Evolutionary conservation across 2,329 filamentous ascomycete species (phyloP).

Genomic region (Gaeumannomyces sp.): DNA sequence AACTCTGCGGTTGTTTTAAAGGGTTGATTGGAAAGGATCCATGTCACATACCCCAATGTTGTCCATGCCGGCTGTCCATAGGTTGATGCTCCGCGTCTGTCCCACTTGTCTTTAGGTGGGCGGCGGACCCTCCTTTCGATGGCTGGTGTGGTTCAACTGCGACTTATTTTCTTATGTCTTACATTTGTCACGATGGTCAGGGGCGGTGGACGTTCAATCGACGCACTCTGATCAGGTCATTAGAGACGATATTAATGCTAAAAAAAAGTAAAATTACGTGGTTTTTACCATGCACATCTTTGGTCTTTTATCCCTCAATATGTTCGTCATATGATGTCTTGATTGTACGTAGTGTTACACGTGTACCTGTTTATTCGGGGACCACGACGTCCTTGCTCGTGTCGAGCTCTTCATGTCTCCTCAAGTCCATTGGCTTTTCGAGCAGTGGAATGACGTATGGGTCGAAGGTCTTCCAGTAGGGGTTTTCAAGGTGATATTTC

Average conservation of each 20-base stretch:
- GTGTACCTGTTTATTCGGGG: constrained; percentile 12
- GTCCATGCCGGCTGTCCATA: background rate
- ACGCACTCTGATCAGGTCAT: constrained; percentile 20
- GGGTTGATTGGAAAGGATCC: constrained; percentile 16
- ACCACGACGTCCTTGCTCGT: constrained; percentile 43
- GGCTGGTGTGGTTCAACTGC: constrained; percentile 5
- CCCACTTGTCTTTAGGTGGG: constrained; percentile 1
- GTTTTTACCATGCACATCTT: background rate
- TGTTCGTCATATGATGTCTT: background rate
- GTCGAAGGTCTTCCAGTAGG: constrained; percentile 72
- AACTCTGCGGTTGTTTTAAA: background rate
- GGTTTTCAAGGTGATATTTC: constrained; percentile 60
- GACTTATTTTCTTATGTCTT: constrained; percentile 25
- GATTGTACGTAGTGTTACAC: no score
- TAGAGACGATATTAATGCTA: constrained; percentile 35
- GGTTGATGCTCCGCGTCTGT: background rate
- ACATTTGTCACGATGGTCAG: constrained; percentile 27
- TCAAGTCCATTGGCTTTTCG: constrained; percentile 62
- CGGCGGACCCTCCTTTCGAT: background rate
- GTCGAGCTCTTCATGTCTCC: constrained; percentile 61
- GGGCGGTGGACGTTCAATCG: constrained; percentile 18
- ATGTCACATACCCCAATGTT: constrained; percentile 16
- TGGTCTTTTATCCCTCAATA: background rate
- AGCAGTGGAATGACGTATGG: constrained; percentile 65
- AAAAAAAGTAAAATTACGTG: constrained; percentile 33